Percentiles rank a stretch among this genome's conserved stretches.
Evolutionary conservation across 306 rosid genomes (phyloP).

Genomic region (Trifolium fragiferum): DNA sequence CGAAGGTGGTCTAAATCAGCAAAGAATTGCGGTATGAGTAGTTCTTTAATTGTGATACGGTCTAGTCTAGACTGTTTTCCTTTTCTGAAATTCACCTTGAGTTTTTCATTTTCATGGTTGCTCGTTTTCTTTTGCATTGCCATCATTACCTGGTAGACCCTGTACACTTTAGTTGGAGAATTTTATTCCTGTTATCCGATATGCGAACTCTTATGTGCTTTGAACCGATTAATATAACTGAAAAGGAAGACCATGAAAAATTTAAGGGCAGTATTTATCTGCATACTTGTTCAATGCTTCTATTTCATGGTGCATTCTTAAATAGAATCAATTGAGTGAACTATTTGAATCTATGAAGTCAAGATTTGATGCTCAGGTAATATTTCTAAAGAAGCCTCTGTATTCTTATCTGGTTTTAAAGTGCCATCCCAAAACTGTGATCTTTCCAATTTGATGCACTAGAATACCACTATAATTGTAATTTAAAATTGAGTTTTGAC

Average conservation of each 20-base stretch:
- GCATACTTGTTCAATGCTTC: conserved; percentile 17
- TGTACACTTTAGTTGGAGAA: conserved; percentile 9
- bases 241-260: background rate
- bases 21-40: conserved; percentile 84
- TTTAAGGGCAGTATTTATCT: conserved; percentile 9
- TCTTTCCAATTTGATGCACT: conserved; percentile 32
- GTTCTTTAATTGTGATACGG: conserved; percentile 29
- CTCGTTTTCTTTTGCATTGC: conserved; percentile 24
- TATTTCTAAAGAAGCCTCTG: conserved; percentile 24
- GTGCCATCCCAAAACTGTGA: conserved; percentile 6
- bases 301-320: conserved; percentile 5
- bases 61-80: conserved; percentile 28
- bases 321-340: conserved; percentile 25
- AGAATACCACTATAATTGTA: conserved; percentile 24
- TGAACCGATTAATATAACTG: conserved; percentile 7
- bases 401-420: conserved; percentile 6
- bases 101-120: conserved; percentile 4
- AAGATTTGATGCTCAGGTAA: conserved; percentile 17
- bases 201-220: conserved; percentile 32
- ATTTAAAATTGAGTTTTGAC: conserved; percentile 30
- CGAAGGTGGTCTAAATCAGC: conserved; percentile 97
- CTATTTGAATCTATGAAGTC: conserved; percentile 11
- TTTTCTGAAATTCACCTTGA: background rate
- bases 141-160: conserved; percentile 26
- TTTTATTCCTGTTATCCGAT: conserved; percentile 30